Evolutionary conservation across 2,329 filamentous ascomycete genomes (phyloP).

Genomic region (Periconia digitata): DNA sequence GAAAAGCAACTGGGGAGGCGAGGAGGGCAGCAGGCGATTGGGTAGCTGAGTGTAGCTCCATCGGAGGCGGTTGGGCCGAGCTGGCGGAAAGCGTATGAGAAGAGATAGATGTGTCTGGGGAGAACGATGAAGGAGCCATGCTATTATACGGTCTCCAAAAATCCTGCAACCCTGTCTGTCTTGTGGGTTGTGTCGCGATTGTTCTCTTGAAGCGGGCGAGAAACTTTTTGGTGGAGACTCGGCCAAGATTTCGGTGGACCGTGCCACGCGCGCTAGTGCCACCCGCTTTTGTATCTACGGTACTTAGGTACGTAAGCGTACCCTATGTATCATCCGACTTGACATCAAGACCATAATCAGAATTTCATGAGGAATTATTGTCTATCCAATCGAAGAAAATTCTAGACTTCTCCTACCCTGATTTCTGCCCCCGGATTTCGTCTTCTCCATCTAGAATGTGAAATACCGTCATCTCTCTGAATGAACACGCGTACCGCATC

Average conservation of each 20-base stretch:
- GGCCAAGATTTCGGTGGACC: conserved; percentile 11
- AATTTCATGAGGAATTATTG: too few species aligned
- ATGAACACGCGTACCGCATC: conserved; percentile 21
- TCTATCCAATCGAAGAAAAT: too few species aligned
- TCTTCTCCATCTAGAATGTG: conserved; percentile 4
- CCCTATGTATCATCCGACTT: background rate
- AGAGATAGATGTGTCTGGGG: conserved; percentile 42
- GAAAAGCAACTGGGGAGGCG: conserved; percentile 69
- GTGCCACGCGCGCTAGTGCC: background rate
- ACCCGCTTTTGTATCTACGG: background rate
- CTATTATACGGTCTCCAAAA: conserved; percentile 6
- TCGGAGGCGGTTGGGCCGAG: conserved; percentile 38
- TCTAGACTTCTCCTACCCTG: too few species aligned
- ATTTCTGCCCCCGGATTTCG: background rate
- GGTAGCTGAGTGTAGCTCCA: conserved; percentile 35
- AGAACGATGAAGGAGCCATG: conserved; percentile 39
- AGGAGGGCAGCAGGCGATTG: conserved; percentile 62
- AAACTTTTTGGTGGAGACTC: conserved; percentile 6
- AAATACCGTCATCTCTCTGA: conserved; percentile 20
- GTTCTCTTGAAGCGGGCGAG: conserved; percentile 2
- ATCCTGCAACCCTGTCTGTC: background rate
- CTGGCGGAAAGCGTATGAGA: conserved; percentile 44
- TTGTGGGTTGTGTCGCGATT: background rate
- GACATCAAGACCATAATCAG: too few species aligned
- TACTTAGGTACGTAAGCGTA: background rate